Evolutionary conservation across 2,329 filamentous ascomycete species (phyloP).

Genomic region (Chlorencoelia australis): DNA sequence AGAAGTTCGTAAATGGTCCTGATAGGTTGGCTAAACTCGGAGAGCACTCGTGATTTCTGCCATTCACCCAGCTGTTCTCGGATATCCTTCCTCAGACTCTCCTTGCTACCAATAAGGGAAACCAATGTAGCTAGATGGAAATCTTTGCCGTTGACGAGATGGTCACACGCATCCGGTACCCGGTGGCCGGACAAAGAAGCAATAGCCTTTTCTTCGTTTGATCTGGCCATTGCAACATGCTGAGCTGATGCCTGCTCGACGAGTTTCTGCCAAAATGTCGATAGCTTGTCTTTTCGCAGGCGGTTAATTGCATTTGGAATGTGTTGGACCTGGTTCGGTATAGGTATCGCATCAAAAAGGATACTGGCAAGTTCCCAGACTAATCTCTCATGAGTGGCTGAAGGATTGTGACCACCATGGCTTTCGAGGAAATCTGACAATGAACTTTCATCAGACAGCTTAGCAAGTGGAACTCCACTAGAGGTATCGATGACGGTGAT

Average conservation of each 20-base stretch:
- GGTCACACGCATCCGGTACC: conserved; percentile 71
- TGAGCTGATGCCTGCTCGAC: conserved; percentile 49
- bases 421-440: conserved; percentile 40
- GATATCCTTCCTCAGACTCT: conserved; percentile 63
- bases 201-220: conserved; percentile 74
- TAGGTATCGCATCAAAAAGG: conserved; percentile 64
- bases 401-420: conserved; percentile 31
- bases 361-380: conserved; percentile 83
- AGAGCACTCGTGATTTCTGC: conserved; percentile 71
- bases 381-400: conserved; percentile 53
- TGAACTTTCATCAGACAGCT: conserved; percentile 34
- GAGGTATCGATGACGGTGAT: conserved; percentile 43
- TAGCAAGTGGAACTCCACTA: conserved; percentile 51
- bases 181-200: conserved; percentile 70
- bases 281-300: conserved; percentile 53
- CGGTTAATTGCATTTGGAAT: conserved; percentile 28
- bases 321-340: conserved; percentile 33
- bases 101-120: conserved; percentile 68
- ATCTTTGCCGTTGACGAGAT: conserved; percentile 65
- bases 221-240: conserved; percentile 47
- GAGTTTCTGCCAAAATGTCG: conserved; percentile 54
- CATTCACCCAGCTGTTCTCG: conserved; percentile 72
- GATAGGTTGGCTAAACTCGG: conserved; percentile 76
- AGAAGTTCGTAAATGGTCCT: conserved; percentile 84
- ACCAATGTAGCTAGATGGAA: conserved; percentile 78